Conservation (phyloP, 768 basidiomycete species). For the Lentinula guzmanii region DNA sequence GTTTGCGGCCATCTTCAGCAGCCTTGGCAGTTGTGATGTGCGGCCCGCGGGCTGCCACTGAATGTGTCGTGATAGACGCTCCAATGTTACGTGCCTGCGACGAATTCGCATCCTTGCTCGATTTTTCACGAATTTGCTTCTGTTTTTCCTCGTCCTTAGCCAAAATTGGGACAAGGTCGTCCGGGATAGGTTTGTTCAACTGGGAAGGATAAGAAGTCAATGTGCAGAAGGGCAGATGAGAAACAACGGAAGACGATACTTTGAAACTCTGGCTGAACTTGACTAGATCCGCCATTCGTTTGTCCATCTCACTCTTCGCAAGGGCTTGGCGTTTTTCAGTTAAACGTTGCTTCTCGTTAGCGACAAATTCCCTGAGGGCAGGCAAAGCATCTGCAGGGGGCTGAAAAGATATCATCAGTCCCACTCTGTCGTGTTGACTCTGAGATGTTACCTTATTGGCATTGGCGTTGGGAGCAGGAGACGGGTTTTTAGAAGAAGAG, state of each 20-base stretch:
- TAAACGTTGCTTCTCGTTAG: conserved; percentile 83
- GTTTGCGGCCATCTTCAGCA: conserved; percentile 20
- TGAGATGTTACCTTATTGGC: conserved; percentile 41
- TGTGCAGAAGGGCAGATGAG: not conserved
- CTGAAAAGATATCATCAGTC: conserved; percentile 25
- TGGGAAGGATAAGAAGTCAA: conserved; percentile 20
- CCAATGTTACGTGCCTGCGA: conserved; percentile 66
- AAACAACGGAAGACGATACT: conserved; percentile 38
- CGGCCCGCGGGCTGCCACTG: conserved; percentile 21
- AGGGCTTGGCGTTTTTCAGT: conserved; percentile 88
- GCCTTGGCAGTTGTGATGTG: conserved; percentile 31
- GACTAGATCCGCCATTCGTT: conserved; percentile 86
- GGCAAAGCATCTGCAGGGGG: conserved; percentile 71
- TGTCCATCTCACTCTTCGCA: conserved; percentile 91
- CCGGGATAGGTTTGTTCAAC: conserved; percentile 94
- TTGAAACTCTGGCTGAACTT: conserved; percentile 95
- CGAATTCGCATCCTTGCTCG: conserved; percentile 61
- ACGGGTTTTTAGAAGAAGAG: conserved; percentile 55
- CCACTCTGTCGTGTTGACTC: not conserved
- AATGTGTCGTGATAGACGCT: conserved; percentile 23
- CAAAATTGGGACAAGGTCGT: conserved; percentile 87
- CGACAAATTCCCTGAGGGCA: conserved; percentile 90
- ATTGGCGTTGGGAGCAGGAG: conserved; percentile 50
- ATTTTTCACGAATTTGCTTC: conserved; percentile 73
- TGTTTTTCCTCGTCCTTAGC: conserved; percentile 94